A percentile compares a stretch with the other conserved stretches of the same genome.
These are phyloP conservation scores for Pezizomycotina sp. DNA, from an alignment of 2,329 filamentous ascomycete species.

Conservation along the genomic window DNA sequence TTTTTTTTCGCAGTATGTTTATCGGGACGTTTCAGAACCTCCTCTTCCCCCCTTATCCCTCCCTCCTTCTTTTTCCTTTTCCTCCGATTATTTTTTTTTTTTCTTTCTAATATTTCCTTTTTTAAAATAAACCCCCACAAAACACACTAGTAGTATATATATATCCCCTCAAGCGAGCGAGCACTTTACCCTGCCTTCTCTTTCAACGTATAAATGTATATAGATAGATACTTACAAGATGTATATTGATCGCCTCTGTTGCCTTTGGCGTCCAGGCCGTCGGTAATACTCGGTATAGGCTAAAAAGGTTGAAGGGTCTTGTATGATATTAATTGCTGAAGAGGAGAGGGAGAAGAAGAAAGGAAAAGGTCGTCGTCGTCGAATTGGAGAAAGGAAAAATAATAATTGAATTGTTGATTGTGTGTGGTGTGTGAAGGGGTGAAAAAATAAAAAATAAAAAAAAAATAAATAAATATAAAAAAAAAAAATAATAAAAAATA, in stretches of 20 bases:
- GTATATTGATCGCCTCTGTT: too few species aligned
- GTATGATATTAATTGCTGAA: slow-evolving; percentile 1
- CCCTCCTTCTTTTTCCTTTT: slow-evolving; percentile 1
- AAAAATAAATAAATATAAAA: slow-evolving; percentile 5
- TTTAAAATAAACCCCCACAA: neutral
- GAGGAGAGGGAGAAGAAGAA: neutral
- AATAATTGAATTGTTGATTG: slow-evolving; percentile 1
- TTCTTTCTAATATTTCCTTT: slow-evolving; percentile 1
- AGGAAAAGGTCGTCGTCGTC: slow-evolving; percentile 4
- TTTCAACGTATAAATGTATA: too few species aligned
- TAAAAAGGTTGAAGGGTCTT: slow-evolving; percentile 1
- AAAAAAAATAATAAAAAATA: slow-evolving; percentile 3
- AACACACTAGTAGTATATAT: neutral
- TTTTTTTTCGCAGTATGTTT: neutral
- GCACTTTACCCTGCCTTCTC: slow-evolving; percentile 1
- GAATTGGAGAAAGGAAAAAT: slow-evolving; percentile 7
- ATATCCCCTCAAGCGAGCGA: neutral
- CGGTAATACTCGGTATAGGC: neutral
- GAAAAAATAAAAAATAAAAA: neutral
- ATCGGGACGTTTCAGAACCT: neutral
- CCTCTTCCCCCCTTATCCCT: neutral
- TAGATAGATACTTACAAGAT: too few species aligned
- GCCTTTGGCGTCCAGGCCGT: neutral
- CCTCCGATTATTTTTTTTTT: slow-evolving; percentile 4
- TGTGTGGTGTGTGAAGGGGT: neutral